Evolutionary conservation across 1,284 basidiomycete genomes (phyloP).

Genomic region (Rhizopogon hawkerae): DNA sequence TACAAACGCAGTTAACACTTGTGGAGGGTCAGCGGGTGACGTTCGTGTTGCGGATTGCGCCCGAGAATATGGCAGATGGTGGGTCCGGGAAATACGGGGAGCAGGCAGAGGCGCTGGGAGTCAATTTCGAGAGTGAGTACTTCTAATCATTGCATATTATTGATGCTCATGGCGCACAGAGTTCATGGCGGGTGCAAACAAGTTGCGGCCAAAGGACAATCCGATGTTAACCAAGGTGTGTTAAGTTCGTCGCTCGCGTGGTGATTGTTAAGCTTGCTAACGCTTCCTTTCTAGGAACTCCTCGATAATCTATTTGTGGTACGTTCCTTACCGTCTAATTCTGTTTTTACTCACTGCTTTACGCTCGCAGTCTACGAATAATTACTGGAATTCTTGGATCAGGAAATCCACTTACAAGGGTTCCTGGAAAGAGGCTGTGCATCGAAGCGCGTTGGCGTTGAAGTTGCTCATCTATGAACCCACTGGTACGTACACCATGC

Average conservation of each 20-base stretch:
- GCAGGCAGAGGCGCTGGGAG: slow-evolving; percentile 37
- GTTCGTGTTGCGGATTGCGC: slow-evolving; percentile 69
- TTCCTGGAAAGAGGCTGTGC: slow-evolving; percentile 89
- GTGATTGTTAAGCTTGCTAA: not conserved
- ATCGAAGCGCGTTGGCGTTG: slow-evolving; percentile 79
- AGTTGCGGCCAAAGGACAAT: slow-evolving; percentile 46
- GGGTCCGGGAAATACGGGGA: slow-evolving; percentile 25
- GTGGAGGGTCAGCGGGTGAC: slow-evolving; percentile 79
- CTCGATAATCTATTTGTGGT: slow-evolving; percentile 49
- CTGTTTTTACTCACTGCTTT: not conserved
- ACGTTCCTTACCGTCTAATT: slow-evolving; percentile 5
- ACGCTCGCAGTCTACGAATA: slow-evolving; percentile 52
- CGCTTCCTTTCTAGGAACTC: slow-evolving; percentile 35
- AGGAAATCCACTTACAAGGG: slow-evolving; percentile 75
- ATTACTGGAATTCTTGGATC: slow-evolving; percentile 87
- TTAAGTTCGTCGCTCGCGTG: not conserved
- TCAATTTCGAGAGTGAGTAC: slow-evolving; percentile 38
- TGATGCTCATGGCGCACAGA: slow-evolving; percentile 21
- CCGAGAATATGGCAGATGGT: slow-evolving; percentile 23
- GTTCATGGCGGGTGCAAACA: slow-evolving; percentile 40
- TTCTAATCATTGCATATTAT: not conserved
- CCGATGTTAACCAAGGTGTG: slow-evolving; percentile 56
- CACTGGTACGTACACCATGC: slow-evolving; percentile 45
- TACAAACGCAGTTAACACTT: slow-evolving; percentile 49
- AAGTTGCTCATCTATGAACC: slow-evolving; percentile 83